Base-by-base conservation (phyloP, 176 grass and related monocot species). In the Triticum dicoccoides region DNA sequence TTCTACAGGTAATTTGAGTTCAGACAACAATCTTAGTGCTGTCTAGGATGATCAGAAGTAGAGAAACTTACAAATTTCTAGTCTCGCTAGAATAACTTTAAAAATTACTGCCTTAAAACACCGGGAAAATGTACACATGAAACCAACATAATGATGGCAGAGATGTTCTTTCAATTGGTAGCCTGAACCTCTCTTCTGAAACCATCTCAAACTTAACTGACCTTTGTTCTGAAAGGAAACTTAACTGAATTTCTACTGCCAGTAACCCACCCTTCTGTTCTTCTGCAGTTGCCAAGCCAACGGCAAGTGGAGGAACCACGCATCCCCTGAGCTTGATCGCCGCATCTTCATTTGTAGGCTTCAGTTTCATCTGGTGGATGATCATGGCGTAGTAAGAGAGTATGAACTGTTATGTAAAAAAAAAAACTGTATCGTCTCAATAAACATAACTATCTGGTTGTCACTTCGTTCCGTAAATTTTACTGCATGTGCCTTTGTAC, bases 281-380 rank as follows among this genome's bases (percentile, higher is more conserved):
- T 18, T 5, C 37, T 73, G 73, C 66, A 90, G 89, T 74, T 66
- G 62, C 80, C 44, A 90, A 87, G 47, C 89, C 89, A 45, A 35
- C 74, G 6, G 58, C 80, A 5, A 87, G 42, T 30, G 61, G 61
- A 30, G 29, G 61, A 8, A 20, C 15, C n/a, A 39, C 5, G 3
- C 47, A 23, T 32, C 61, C 3, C 20, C 35, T 69, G 61, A 76
- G 29, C 17, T 24, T 87, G 27, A 24, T 34, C 61, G 12, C 33
- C 6, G 47, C 29, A 3, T 68, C 69, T 14, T 67, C 61, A 3
- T 32, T 76, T 47, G 21, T 66, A 15, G 73, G 65, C 32, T 72
- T 87, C 25, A 69, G 68, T n/a, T 76, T 80, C 85, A 69, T 87
- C 45, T 87, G 66, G 39, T 66, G 47, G 49, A 20, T 3, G 21